Conservation (phyloP, 2,329 filamentous ascomycete genomes). For the Ophiostoma pallidulum region DNA sequence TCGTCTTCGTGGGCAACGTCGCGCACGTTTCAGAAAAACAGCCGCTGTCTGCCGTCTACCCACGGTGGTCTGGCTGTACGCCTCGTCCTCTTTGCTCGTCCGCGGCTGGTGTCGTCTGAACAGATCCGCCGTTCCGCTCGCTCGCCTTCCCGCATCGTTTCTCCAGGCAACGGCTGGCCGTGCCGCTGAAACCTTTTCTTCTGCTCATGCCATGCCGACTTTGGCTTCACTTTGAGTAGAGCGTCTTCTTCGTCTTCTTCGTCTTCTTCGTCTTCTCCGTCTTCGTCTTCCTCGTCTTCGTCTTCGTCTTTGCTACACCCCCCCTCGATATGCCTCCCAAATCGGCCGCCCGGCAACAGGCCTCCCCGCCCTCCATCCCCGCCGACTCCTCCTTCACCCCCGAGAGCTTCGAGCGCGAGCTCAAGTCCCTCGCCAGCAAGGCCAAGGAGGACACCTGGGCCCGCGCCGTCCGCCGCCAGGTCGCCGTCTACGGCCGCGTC, state of each 20-base stretch:
- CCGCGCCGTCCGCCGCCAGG: conserved; percentile 29
- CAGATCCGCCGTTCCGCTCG: neutral
- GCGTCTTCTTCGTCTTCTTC: neutral
- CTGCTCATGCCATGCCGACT: neutral
- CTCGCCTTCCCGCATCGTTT: neutral
- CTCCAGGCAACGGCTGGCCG: conserved; percentile 11
- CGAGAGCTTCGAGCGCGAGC: conserved; percentile 45
- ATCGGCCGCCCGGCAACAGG: neutral
- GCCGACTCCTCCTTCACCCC: conserved; percentile 33
- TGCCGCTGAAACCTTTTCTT: conserved; percentile 5
- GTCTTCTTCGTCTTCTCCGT: neutral
- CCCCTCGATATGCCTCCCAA: conserved; percentile 12
- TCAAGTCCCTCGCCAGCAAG: conserved; percentile 40
- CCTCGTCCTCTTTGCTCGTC: neutral
- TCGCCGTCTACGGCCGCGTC: conserved; percentile 32
- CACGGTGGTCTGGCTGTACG: neutral
- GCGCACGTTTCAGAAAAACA: conserved; percentile 9
- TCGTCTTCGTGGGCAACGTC: too few relatives aligned
- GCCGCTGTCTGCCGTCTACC: neutral
- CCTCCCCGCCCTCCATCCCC: conserved; percentile 17
- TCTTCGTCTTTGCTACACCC: neutral
- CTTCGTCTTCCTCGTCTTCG: neutral
- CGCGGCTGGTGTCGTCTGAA: neutral
- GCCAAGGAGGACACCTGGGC: conserved; percentile 27
- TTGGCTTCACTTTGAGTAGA: neutral